Percentiles rank a stretch among this genome's conserved stretches.
Evolutionary conservation across 257 asterid genomes (phyloP).

Genomic region (Solanum tacnaense): DNA sequence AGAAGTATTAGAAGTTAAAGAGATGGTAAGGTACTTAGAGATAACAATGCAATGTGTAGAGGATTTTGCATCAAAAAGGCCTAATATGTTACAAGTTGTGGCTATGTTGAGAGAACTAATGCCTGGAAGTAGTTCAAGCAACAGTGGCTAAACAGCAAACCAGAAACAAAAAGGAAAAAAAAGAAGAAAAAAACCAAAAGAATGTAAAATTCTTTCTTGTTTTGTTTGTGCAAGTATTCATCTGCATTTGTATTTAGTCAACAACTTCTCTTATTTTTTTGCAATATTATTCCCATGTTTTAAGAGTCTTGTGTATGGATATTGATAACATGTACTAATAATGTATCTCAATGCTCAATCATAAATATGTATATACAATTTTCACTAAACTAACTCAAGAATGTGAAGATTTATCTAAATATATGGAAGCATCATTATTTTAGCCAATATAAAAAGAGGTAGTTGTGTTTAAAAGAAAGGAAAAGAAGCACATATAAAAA

Average conservation of each 20-base stretch:
- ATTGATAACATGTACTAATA: background rate
- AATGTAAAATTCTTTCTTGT: background rate
- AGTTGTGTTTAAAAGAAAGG: too few species aligned
- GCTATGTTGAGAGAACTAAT: conserved; percentile 83
- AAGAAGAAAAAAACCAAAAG: background rate
- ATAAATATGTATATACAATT: background rate
- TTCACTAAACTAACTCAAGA: background rate
- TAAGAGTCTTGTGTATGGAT: background rate
- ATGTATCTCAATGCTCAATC: background rate
- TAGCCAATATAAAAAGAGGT: too few species aligned
- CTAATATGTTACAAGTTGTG: conserved; percentile 84
- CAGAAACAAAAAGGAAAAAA: background rate
- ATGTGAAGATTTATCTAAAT: background rate
- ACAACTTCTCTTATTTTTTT: background rate
- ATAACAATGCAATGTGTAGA: conserved; percentile 77
- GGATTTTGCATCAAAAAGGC: conserved; percentile 89
- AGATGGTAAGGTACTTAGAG: conserved; percentile 81
- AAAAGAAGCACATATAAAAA: background rate
- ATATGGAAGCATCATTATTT: too few species aligned
- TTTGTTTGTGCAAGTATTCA: background rate
- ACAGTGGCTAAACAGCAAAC: conserved; percentile 31
- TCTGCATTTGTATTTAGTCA: background rate
- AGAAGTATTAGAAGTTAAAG: conserved; percentile 69
- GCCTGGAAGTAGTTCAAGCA: conserved; percentile 32
- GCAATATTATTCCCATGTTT: background rate